Percentiles rank a stretch among this genome's conserved stretches.
These are phyloP conservation scores for Saccharomyces mikatae DNA, from an alignment of 805 yeast genomes.

Conservation along the genomic window DNA sequence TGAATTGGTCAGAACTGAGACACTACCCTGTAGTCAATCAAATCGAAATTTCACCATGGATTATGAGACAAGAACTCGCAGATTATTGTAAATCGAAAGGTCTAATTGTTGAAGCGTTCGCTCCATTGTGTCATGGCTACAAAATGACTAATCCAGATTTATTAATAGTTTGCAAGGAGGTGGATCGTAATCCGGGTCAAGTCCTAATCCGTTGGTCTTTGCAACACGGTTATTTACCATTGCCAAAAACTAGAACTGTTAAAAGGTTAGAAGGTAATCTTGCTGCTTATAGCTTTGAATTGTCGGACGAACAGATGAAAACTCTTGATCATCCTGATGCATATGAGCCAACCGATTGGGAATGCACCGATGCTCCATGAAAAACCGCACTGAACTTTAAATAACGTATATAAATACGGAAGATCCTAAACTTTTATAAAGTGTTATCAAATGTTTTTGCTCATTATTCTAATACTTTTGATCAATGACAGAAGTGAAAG, in stretches of 20 bases:
- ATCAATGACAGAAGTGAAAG: neutral
- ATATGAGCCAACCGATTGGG: slow-evolving; percentile 74
- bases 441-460: too few species aligned
- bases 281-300: slow-evolving; percentile 44
- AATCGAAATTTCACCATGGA: slow-evolving; percentile 80
- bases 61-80: slow-evolving; percentile 57
- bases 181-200: slow-evolving; percentile 48
- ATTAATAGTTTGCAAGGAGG: slow-evolving; percentile 40
- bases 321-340: slow-evolving; percentile 42
- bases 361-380: slow-evolving; percentile 53
- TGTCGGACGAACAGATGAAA: slow-evolving; percentile 36
- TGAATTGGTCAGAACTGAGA: slow-evolving; percentile 46
- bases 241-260: slow-evolving; percentile 55
- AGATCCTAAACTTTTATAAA: neutral
- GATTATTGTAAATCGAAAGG: slow-evolving; percentile 48
- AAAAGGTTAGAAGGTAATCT: slow-evolving; percentile 48
- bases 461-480: neutral
- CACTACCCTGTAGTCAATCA: slow-evolving; percentile 69
- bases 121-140: slow-evolving; percentile 65
- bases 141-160: slow-evolving; percentile 50
- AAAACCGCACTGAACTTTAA: neutral
- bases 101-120: slow-evolving; percentile 64
- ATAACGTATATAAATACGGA: too few species aligned
- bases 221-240: slow-evolving; percentile 61
- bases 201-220: slow-evolving; percentile 66